Percentiles rank a stretch among this genome's conserved stretches.
phyloP scores from a whole-genome alignment of 768 basidiomycete species.

The Tricholoma sp. region DNA sequence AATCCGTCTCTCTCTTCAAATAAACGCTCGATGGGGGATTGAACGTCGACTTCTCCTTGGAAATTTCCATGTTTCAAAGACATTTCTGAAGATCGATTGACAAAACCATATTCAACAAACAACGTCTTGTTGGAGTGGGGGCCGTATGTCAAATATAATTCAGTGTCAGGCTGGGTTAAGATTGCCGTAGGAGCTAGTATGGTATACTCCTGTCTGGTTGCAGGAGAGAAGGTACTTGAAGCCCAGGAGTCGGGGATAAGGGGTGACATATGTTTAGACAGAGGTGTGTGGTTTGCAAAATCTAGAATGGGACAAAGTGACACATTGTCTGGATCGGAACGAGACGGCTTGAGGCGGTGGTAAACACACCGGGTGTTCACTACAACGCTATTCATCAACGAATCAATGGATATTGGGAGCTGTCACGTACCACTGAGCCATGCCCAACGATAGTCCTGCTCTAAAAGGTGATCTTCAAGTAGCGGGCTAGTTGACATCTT shows the following conservation, averaged over 20 bases:
- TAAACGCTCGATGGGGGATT: constrained; percentile 43
- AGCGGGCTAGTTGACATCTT: neutral
- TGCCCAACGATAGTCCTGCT: constrained; percentile 70
- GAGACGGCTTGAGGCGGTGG: constrained; percentile 46
- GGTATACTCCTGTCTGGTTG: constrained; percentile 40
- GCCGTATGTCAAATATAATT: constrained; percentile 79
- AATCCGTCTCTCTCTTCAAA: constrained; percentile 39
- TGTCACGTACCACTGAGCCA: constrained; percentile 78
- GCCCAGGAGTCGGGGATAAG: constrained; percentile 29
- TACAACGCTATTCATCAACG: constrained; percentile 22
- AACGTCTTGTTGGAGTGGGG: constrained; percentile 70
- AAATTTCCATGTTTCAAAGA: constrained; percentile 21
- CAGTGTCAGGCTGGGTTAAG: constrained; percentile 45
- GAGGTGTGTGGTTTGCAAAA: constrained; percentile 74
- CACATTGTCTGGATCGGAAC: constrained; percentile 65
- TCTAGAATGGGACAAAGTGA: constrained; percentile 89
- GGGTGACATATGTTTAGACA: constrained; percentile 39
- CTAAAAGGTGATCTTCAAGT: constrained; percentile 7
- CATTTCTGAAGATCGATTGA: constrained; percentile 33
- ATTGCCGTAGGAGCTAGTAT: constrained; percentile 43
- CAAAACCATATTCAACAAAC: constrained; percentile 91
- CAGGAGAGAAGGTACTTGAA: constrained; percentile 31
- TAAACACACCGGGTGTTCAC: constrained; percentile 93
- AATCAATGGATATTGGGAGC: constrained; percentile 2
- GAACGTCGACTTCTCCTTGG: constrained; percentile 59